Evolutionary conservation across 805 yeast genomes (phyloP).

Genomic region (Sungouiella blattae): DNA sequence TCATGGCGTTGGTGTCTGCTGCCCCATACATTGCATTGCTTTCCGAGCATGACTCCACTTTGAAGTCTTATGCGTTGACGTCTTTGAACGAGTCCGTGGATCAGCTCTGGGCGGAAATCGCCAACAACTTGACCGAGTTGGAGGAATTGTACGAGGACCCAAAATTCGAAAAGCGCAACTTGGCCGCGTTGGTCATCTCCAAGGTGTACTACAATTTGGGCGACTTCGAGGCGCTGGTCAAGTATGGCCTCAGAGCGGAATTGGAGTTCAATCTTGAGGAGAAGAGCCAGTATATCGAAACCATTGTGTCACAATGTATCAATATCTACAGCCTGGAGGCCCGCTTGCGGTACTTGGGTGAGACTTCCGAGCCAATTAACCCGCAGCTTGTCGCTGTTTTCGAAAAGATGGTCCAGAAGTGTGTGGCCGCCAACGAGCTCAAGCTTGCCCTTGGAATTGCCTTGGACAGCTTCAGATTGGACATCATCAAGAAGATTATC

Average conservation of each 20-base stretch:
- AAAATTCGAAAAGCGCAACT: conserved; percentile 65
- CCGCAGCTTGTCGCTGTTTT: conserved; percentile 64
- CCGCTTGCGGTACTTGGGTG: conserved; percentile 37
- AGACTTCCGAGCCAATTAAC: conserved; percentile 41
- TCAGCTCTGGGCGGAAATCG: conserved; percentile 95
- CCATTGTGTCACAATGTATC: conserved; percentile 90
- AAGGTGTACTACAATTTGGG: conserved; percentile 90
- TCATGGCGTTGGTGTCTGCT: conserved; percentile 73
- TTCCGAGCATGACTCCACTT: conserved; percentile 71
- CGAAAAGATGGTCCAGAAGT: conserved; percentile 81
- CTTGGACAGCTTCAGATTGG: conserved; percentile 82
- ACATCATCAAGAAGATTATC: conserved; percentile 64
- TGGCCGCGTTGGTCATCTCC: conserved; percentile 91
- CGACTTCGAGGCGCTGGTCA: conserved; percentile 87
- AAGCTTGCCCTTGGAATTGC: conserved; percentile 88
- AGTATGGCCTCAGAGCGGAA: conserved; percentile 83
- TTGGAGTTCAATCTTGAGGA: conserved; percentile 71
- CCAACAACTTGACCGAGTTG: conserved; percentile 81
- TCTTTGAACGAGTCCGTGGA: conserved; percentile 81
- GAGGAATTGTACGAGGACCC: conserved; percentile 90
- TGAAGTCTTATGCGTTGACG: conserved; percentile 80
- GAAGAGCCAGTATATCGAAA: conserved; percentile 82
- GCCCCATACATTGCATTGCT: conserved; percentile 89
- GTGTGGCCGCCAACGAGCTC: conserved; percentile 66
- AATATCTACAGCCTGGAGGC: conserved; percentile 71